Evolutionary conservation across 73 alveolate genomes (phyloP).

Genomic region (Stentor roeselii): DNA sequence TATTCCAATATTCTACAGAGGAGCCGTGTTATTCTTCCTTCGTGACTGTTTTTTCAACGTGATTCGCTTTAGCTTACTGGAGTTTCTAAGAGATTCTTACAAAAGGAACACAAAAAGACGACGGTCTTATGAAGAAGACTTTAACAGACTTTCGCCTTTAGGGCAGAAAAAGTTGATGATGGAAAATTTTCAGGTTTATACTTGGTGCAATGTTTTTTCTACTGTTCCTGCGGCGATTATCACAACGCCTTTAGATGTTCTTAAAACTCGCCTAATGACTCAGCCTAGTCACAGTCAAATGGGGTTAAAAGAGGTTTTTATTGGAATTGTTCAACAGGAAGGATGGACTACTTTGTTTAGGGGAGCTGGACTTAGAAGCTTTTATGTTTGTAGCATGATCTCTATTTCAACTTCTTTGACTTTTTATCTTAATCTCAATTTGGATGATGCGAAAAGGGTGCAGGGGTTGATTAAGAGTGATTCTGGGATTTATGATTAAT

Average conservation of each 20-base stretch:
- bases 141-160: neutral
- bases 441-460: neutral
- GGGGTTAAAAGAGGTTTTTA: neutral
- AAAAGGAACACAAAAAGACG: neutral
- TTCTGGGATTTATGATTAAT: too few species aligned
- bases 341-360: neutral
- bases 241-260: constrained; percentile 28
- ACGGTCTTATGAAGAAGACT: neutral
- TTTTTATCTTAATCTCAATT: neutral
- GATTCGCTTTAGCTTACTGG: neutral
- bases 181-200: neutral
- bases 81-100: neutral
- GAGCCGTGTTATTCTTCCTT: neutral
- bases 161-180: neutral
- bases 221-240: constrained; percentile 25
- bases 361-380: constrained; percentile 30
- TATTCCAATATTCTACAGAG: neutral
- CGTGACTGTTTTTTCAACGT: neutral
- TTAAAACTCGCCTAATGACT: constrained; percentile 24
- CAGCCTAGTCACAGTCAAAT: neutral
- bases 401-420: neutral
- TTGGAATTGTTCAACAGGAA: neutral
- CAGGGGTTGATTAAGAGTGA: neutral
- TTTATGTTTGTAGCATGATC: constrained; percentile 9
- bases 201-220: constrained; percentile 7